Percentiles rank a stretch among this genome's conserved stretches.
phyloP scores from a whole-genome alignment of 306 rosid genomes.

The Sicyos edulis region DNA sequence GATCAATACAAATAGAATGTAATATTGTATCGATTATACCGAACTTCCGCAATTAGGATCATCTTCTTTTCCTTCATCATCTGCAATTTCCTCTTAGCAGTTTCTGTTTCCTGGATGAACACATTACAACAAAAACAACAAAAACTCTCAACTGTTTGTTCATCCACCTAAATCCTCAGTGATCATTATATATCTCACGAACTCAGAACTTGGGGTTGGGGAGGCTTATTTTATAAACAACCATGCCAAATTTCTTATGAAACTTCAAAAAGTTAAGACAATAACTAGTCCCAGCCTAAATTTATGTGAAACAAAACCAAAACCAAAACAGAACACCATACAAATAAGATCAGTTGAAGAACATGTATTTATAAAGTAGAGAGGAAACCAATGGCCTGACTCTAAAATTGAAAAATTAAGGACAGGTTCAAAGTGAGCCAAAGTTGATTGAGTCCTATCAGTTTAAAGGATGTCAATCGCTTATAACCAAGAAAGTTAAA shows the following conservation, averaged over 20 bases:
- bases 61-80: conserved; percentile 50
- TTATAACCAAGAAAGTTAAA: conserved; percentile 6
- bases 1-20: background rate
- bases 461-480: background rate
- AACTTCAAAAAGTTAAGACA: background rate
- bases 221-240: background rate
- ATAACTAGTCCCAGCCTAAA: background rate
- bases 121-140: background rate
- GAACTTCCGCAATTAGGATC: conserved; percentile 63
- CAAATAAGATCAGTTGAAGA: background rate
- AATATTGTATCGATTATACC: conserved; percentile 33
- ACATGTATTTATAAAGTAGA: background rate
- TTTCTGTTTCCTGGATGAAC: conserved; percentile 56
- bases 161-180: conserved; percentile 1
- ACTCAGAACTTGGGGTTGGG: background rate
- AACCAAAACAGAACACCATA: background rate
- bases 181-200: background rate
- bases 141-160: conserved; percentile 14
- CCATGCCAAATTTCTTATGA: background rate
- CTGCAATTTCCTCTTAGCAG: conserved; percentile 53
- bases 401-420: background rate
- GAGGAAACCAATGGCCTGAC: background rate
- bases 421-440: background rate
- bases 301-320: background rate
- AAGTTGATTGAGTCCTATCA: background rate